Evolutionary conservation across 805 yeast genomes (phyloP).

Genomic region (Kazachstania taianensis): DNA sequence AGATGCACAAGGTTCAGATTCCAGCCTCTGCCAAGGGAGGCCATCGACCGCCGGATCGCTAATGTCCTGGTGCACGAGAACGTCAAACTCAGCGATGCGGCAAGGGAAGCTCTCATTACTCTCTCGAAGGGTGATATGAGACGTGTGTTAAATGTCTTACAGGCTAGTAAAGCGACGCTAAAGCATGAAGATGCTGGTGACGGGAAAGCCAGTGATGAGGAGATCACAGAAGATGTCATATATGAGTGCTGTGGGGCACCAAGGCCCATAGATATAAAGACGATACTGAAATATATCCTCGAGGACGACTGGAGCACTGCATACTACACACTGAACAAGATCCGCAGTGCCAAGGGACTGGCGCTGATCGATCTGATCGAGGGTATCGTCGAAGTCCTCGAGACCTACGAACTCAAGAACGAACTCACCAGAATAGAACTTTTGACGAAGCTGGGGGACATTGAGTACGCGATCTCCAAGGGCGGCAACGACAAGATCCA

Average conservation of each 20-base stretch:
- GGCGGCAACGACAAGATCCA: constrained; percentile 92
- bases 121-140: constrained; percentile 96
- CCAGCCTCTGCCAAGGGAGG: constrained; percentile 61
- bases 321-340: constrained; percentile 49
- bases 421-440: constrained; percentile 48
- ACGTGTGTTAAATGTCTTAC: constrained; percentile 83
- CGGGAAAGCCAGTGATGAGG: constrained; percentile 30
- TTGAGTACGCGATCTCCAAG: constrained; percentile 82
- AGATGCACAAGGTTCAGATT: constrained; percentile 94
- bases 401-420: constrained; percentile 53
- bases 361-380: constrained; percentile 80
- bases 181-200: constrained; percentile 26
- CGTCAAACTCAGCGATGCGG: constrained; percentile 47
- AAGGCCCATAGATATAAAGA: constrained; percentile 72
- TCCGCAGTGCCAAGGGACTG: constrained; percentile 67
- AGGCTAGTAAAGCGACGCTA: constrained; percentile 80
- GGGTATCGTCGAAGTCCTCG: constrained; percentile 64
- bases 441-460: constrained; percentile 65
- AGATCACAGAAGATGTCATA: constrained; percentile 63
- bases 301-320: constrained; percentile 85
- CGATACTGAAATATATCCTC: constrained; percentile 64
- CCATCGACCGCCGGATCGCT: constrained; percentile 58
- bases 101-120: constrained; percentile 52
- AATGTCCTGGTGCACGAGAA: constrained; percentile 63
- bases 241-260: constrained; percentile 96